Base-by-base conservation (phyloP, 768 basidiomycete genomes). In the Leucocoprinus sp. region DNA sequence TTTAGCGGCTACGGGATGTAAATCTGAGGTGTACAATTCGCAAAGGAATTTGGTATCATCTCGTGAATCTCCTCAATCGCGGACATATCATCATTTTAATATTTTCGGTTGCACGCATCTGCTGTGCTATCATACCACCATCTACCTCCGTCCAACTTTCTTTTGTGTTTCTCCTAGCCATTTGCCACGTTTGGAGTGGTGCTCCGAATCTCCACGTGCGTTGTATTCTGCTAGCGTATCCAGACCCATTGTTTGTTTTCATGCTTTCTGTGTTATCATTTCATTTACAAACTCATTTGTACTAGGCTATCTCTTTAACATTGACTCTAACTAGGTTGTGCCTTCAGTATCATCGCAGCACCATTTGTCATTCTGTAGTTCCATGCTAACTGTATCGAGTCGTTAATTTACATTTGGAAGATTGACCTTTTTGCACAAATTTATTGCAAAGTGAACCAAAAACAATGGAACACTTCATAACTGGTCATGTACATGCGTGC, bases 1-100 rank as follows among this genome's bases (percentile, higher is more conserved):
- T 90, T 82, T n/a, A n/a, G n/a, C 56, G 82, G 80, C 48, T 90
- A 90, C 57, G 80, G 83, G 59, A 86, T 88, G 84, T 89, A 74
- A 80, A 65, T 50, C 50, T 23, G 50, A 50, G 49, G 50, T 12
- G 55, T 54, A 43, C 50, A 49, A 41, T 50, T 51, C 52, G 51
- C 52, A 42, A 56, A 47, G 31, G 52, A 53, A 50, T 50, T 50
- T 45, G 52, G 55, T 55, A 55, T 57, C 42, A 34, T 51, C 46
- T 51, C 37, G 34, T 49, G 43, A 50, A 49, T 52, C 43, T 40
- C 11, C 34, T 42, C 33, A 34, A 57, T 46, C 43, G 35, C 55
- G 64, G 64, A 61, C 60, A 55, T 67, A 68, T 59, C 54, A 58
- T 63, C 65, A 58, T 61, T 68, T 68, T 67, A 63, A 62, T 67